A percentile compares a stretch with the other conserved stretches of the same genome.
phyloP scores from a whole-genome alignment of 2,329 filamentous ascomycete genomes.

The Passalora sequoiae region DNA sequence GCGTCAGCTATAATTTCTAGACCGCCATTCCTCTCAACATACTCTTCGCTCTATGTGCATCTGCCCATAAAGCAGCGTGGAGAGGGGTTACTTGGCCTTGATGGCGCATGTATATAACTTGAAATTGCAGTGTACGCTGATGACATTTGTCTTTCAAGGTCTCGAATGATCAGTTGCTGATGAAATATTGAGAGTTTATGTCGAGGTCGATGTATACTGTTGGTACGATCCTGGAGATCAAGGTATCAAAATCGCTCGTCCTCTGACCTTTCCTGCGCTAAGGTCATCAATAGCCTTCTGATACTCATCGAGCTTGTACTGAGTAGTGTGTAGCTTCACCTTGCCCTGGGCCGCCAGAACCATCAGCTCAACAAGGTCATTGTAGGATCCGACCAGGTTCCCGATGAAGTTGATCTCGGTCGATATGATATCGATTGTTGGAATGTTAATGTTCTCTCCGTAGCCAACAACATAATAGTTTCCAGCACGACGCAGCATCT shows the following conservation, averaged over 20 bases:
- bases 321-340: constrained; percentile 23
- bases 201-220: too few relatives aligned
- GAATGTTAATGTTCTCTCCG: constrained; percentile 22
- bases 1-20: too few relatives aligned
- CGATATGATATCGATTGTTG: constrained; percentile 25
- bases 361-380: constrained; percentile 26
- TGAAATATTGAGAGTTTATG: too few relatives aligned
- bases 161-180: too few relatives aligned
- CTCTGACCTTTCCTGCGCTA: constrained; percentile 21
- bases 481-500: constrained; percentile 25
- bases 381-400: constrained; percentile 24
- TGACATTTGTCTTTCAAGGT: too few relatives aligned
- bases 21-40: too few relatives aligned
- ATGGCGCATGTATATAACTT: too few relatives aligned
- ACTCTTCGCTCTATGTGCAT: too few relatives aligned
- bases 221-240: too few relatives aligned
- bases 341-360: constrained; percentile 24
- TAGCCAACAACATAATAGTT: constrained; percentile 28
- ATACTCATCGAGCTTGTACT: constrained; percentile 27
- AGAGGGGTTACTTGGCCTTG: too few relatives aligned
- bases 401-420: constrained; percentile 28
- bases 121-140: too few relatives aligned
- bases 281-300: constrained; percentile 27
- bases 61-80: too few relatives aligned
- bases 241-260: constrained; percentile 23